These are phyloP conservation scores for Haplosporangium gracile DNA, from an alignment of 192 early-diverging fungal species.

Conservation along the genomic window DNA sequence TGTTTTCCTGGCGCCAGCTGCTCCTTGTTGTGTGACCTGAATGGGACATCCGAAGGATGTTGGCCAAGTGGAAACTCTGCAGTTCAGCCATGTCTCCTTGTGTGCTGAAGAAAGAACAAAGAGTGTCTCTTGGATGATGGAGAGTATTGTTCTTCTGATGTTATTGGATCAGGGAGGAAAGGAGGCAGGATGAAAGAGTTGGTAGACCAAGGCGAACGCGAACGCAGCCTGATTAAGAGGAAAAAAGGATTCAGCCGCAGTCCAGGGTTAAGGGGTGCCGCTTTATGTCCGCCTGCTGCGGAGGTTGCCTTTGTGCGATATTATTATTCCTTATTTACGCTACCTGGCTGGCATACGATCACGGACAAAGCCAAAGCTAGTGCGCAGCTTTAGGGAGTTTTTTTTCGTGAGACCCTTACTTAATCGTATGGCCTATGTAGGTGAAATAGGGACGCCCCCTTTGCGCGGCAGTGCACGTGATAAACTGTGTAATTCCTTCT, in stretches of 20 bases:
- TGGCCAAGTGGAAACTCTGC: constrained; percentile 46
- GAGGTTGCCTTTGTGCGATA: too few relatives aligned
- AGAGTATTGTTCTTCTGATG: not conserved
- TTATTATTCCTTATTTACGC: too few relatives aligned
- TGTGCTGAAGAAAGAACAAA: not conserved
- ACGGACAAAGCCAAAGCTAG: too few relatives aligned
- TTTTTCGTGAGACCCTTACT: too few relatives aligned
- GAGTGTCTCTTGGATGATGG: not conserved
- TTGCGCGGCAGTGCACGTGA: too few relatives aligned
- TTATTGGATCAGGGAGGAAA: not conserved
- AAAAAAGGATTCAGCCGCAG: not conserved
- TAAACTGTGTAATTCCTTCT: too few relatives aligned
- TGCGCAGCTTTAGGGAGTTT: too few relatives aligned
- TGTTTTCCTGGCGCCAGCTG: not conserved
- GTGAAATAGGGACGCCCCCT: too few relatives aligned
- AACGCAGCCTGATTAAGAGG: not conserved
- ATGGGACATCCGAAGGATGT: constrained; percentile 37
- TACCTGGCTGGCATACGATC: too few relatives aligned
- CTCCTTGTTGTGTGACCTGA: not conserved
- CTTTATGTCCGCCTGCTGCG: too few relatives aligned
- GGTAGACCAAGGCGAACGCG: not conserved
- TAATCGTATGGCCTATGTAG: too few relatives aligned
- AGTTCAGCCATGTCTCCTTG: constrained; percentile 30
- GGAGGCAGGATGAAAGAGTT: not conserved
- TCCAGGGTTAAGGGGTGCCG: too few relatives aligned